These are phyloP conservation scores for Reticulascus tulasneorum DNA, from an alignment of 2,329 filamentous ascomycete genomes.

Conservation along the genomic window DNA sequence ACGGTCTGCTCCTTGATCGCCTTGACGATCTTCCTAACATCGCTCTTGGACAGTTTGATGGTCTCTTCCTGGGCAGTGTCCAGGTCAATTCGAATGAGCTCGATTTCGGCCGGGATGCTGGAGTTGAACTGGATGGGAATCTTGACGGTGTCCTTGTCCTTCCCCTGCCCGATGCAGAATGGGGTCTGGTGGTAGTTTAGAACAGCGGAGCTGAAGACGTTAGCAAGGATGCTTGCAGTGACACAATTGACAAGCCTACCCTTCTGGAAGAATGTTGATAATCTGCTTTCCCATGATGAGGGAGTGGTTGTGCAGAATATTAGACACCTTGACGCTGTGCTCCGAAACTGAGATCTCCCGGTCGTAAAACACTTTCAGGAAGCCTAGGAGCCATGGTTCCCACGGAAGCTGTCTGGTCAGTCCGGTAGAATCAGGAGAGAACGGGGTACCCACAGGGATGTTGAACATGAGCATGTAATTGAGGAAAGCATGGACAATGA, in stretches of 20 bases:
- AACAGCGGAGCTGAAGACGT: conserved; percentile 62
- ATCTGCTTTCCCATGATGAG: conserved; percentile 95
- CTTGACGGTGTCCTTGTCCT: conserved; percentile 54
- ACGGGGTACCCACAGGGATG: conserved; percentile 59
- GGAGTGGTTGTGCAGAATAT: conserved; percentile 85
- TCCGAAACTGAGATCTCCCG: conserved; percentile 93
- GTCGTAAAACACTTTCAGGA: conserved; percentile 83
- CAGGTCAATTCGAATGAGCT: conserved; percentile 82
- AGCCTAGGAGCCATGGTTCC: conserved; percentile 65
- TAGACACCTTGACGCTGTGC: conserved; percentile 80
- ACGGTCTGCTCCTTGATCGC: conserved; percentile 62
- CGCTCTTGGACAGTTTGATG: conserved; percentile 68
- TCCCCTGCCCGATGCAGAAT: conserved; percentile 72
- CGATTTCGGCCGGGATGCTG: conserved; percentile 81
- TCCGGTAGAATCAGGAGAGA: too few relatives aligned
- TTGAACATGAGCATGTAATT: conserved; percentile 93
- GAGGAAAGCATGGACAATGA: conserved; percentile 65
- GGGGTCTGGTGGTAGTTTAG: conserved; percentile 78
- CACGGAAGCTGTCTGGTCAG: conserved; percentile 58
- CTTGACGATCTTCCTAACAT: conserved; percentile 71
- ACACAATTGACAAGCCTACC: conserved; percentile 40
- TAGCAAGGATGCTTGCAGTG: conserved; percentile 2
- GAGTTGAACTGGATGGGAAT: conserved; percentile 92
- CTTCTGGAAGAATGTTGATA: conserved; percentile 95
- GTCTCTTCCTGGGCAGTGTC: conserved; percentile 76